Evolutionary conservation across 1,284 basidiomycete genomes (phyloP), one percentile per base, ranked within the genome.

Genomic region (Apiotrichum gamsii): DNA sequence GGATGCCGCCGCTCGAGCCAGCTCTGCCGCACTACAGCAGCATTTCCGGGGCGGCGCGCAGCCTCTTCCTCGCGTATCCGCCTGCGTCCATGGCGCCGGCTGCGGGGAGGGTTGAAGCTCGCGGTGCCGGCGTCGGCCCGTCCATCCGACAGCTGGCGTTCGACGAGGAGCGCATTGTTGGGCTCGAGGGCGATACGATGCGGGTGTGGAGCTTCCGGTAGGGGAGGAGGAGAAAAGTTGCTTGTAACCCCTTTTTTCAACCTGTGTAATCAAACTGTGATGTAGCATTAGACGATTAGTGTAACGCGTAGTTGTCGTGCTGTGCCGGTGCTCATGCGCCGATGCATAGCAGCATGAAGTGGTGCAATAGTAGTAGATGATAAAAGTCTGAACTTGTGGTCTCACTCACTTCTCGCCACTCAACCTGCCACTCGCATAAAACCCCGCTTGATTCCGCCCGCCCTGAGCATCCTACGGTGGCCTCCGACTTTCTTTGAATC

Each of bases 161-260:
- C 47, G 69, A 73, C 34, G 69, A 73, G 53, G 65, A 72, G 57
- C 69, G 65, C 54, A 72, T 73, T 32, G 71, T 71, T 1, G 68
- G 69, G 1, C 47, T 72, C 2, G 59, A 35, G n/a, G 51, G 47
- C 3, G 64, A 62, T 14, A 49, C 54, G 4, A 59, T 63, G 60
- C 60, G 60, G 16, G 64, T 72, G 0, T 72, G 69, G 69, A 65
- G 52, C 21, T 69, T 71, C 39, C 57, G 58, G 1, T 54, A 37
- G 29, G 8, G 3, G 31, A n/a, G n/a, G n/a, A n/a, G n/a, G n/a
- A n/a, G n/a, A n/a, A n/a, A n/a, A n/a, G 9, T 19, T 36, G 33
- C 24, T 9, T 31, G 39, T 40, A 14, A 16, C n/a, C n/a, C n/a
- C n/a, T 30, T 3, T 39, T 13, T 5, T 28, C 15, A 25, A 18